Base-by-base conservation (phyloP, 1,284 basidiomycete species). In the Marasmius tenuissimus region DNA sequence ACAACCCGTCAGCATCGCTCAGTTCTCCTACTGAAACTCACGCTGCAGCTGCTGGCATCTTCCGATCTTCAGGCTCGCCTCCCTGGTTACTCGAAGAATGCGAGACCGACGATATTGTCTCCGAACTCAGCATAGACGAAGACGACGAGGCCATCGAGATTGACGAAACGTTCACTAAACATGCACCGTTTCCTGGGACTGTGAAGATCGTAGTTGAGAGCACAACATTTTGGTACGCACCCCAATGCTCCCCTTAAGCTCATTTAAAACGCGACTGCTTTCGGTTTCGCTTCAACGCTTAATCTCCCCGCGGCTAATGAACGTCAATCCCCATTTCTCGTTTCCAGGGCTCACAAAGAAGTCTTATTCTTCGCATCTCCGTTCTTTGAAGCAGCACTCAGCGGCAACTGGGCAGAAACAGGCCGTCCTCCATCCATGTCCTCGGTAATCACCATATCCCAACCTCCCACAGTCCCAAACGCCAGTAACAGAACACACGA, bases 151-250 rank as follows among this genome's bases (percentile, higher is more conserved):
- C 87, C 16, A 92, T 93, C 59, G 91, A 92, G 61, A 78, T 93
- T 57, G 84, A 93, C 67, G 81, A 86, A 61, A 87, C 90, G 0
- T 93, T 93, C 67, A 86, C 84, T 4, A 84, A 83, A 69, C 75
- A 81, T 62, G 81, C 79, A 54, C 76, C 80, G 48, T 88, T 91
- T 66, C 90, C 91, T 0, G 91, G 91, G 6, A 91, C 87, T 0
- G 91, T 93, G 61, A 93, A 93, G 73, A 92, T 93, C 58, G 80
- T 92, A n/a, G 92, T 93, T 20, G 89, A 92, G 75, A 85, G 81
- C 61, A 92, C 90, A 48, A 92, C 89, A 3, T 93, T 93, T 75
- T 93, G 92, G 91, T 92, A 69, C 66, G 61, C 39, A 18, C 22
- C 35, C 45, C 47, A 48, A 22, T 22, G 57, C 57, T 54, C 37